phyloP scores from a whole-genome alignment of 306 rosid genomes.

The Dalbergia oliveri region DNA sequence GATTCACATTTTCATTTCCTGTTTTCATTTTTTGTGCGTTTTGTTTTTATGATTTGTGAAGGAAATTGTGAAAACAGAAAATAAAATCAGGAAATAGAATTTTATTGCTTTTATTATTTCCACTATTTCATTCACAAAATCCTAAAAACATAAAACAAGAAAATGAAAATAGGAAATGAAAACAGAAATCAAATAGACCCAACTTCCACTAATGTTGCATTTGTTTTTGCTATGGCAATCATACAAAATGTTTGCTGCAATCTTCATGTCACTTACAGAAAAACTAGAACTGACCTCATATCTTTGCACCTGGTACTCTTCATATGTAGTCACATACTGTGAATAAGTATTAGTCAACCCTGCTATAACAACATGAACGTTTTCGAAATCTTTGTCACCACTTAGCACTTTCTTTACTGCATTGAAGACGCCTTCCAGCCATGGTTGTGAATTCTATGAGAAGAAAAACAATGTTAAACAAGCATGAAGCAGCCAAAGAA shows the following conservation, averaged over 20 bases:
- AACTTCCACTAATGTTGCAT: background rate
- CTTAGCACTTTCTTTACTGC: slow-evolving; percentile 75
- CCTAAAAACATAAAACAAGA: too few species aligned
- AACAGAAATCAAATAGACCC: too few species aligned
- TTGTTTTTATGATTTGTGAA: too few species aligned
- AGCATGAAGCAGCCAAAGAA: slow-evolving; percentile 41
- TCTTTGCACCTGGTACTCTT: slow-evolving; percentile 90
- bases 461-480: slow-evolving; percentile 26
- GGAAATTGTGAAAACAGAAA: too few species aligned
- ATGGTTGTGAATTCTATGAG: slow-evolving; percentile 85
- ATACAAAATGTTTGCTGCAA: slow-evolving; percentile 2
- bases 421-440: slow-evolving; percentile 97
- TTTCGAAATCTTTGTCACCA: slow-evolving; percentile 50
- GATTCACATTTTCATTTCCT: too few species aligned
- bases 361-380: slow-evolving; percentile 76
- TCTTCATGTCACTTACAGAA: slow-evolving; percentile 7
- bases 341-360: slow-evolving; percentile 91
- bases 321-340: slow-evolving; percentile 83
- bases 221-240: slow-evolving; percentile 1
- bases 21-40: too few species aligned
- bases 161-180: too few species aligned
- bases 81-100: too few species aligned
- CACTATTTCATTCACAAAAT: too few species aligned
- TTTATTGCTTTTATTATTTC: too few species aligned
- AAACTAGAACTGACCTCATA: slow-evolving; percentile 76